Conservation (phyloP, 2,329 filamentous ascomycete species). For the Ophiostoma populinum region DNA sequence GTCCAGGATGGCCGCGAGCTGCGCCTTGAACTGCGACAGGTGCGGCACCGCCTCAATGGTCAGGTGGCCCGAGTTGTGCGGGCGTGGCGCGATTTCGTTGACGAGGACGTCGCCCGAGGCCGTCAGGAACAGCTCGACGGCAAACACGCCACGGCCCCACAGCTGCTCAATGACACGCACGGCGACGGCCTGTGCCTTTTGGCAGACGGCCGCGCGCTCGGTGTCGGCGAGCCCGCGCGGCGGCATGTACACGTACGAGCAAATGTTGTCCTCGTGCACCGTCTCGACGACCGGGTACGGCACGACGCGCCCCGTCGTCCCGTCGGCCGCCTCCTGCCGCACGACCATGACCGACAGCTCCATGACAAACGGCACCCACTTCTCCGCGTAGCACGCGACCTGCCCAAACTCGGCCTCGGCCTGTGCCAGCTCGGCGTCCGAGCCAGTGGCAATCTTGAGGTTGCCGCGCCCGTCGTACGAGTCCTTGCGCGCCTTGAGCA, state of each 20-base stretch:
- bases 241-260: conserved; percentile 73
- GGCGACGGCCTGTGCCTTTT: conserved; percentile 58
- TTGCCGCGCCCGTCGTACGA: conserved; percentile 81
- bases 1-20: conserved; percentile 69
- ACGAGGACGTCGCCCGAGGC: conserved; percentile 54
- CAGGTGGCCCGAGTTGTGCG: conserved; percentile 87
- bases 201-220: conserved; percentile 41
- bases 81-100: conserved; percentile 71
- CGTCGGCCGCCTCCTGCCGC: conserved; percentile 54
- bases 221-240: conserved; percentile 36
- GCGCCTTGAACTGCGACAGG: conserved; percentile 79
- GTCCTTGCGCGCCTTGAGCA: conserved; percentile 81
- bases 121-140: conserved; percentile 88
- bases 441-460: conserved; percentile 28
- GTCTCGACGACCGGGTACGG: conserved; percentile 88
- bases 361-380: conserved; percentile 69
- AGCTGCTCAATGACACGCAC: conserved; percentile 64
- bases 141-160: conserved; percentile 82
- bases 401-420: conserved; percentile 54
- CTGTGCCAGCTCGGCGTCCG: conserved; percentile 41
- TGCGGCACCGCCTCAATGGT: conserved; percentile 83
- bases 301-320: conserved; percentile 31
- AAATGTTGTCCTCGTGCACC: conserved; percentile 87
- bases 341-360: conserved; percentile 93
- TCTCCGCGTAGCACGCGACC: conserved; percentile 70